A percentile compares a stretch with the other conserved stretches of the same genome.
These are phyloP conservation scores for Hypoxylon sp. DNA, from an alignment of 2,329 filamentous ascomycete species.

Conservation along the genomic window DNA sequence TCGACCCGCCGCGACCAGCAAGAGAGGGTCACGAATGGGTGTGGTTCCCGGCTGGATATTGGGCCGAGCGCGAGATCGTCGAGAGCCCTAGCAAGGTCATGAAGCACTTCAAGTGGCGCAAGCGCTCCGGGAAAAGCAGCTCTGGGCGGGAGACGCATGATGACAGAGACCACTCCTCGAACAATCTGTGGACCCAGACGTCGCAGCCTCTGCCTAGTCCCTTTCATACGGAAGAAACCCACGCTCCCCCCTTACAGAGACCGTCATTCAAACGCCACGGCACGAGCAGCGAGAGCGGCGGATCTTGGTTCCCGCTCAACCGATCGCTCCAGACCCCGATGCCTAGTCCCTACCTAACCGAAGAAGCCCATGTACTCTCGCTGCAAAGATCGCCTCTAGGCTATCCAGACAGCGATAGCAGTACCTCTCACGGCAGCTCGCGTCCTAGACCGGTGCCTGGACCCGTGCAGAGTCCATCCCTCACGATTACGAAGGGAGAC, in stretches of 20 bases:
- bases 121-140: conserved; percentile 50
- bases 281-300: conserved; percentile 37
- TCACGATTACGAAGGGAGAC: conserved; percentile 14
- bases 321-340: conserved; percentile 44
- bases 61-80: conserved; percentile 67
- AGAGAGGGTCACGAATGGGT: conserved; percentile 70
- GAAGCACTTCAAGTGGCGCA: conserved; percentile 58
- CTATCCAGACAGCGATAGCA: conserved; percentile 17
- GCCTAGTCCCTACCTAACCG: conserved; percentile 60
- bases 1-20: conserved; percentile 68
- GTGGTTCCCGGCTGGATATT: conserved; percentile 72
- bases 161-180: conserved; percentile 29
- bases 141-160: conserved; percentile 44
- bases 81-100: conserved; percentile 49
- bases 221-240: conserved; percentile 44
- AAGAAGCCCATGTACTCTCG: conserved; percentile 62
- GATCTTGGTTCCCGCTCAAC: conserved; percentile 36
- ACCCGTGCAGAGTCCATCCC: conserved; percentile 20
- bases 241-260: conserved; percentile 43
- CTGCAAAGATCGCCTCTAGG: conserved; percentile 54
- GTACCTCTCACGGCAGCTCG: conserved; percentile 6
- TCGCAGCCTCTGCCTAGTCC: conserved; percentile 36
- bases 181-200: conserved; percentile 17
- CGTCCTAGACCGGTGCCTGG: neutral
- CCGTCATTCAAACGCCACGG: conserved; percentile 39